Evolutionary conservation across 805 yeast species (phyloP).

Genomic region (Komagataella pastoris): DNA sequence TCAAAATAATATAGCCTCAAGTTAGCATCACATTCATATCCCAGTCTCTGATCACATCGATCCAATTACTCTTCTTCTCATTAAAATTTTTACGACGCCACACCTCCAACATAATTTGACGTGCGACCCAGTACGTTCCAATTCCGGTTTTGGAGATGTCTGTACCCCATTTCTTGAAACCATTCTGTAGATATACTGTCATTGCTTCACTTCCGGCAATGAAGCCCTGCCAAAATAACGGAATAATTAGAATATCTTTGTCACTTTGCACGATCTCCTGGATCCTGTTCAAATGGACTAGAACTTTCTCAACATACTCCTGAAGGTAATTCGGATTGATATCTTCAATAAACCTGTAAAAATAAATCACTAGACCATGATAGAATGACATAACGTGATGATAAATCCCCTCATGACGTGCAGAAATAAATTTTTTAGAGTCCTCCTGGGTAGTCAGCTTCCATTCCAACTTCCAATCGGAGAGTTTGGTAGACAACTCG

Average conservation of each 20-base stretch:
- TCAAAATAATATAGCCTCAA: slow-evolving; percentile 10
- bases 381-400: slow-evolving; percentile 76
- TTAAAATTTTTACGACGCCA: slow-evolving; percentile 62
- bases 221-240: slow-evolving; percentile 82
- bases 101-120: slow-evolving; percentile 76
- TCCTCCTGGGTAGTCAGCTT: slow-evolving; percentile 25
- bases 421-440: slow-evolving; percentile 25
- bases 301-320: slow-evolving; percentile 42
- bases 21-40: slow-evolving; percentile 71
- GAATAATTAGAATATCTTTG: slow-evolving; percentile 49
- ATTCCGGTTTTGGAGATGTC: slow-evolving; percentile 43
- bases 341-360: slow-evolving; percentile 47
- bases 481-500: slow-evolving; percentile 34
- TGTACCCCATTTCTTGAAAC: slow-evolving; percentile 66
- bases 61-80: slow-evolving; percentile 58
- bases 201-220: slow-evolving; percentile 77
- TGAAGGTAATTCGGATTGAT: slow-evolving; percentile 46
- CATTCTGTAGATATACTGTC: slow-evolving; percentile 40
- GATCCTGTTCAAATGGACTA: slow-evolving; percentile 50
- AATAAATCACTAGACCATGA: slow-evolving; percentile 59
- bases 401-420: slow-evolving; percentile 58
- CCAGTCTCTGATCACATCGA: slow-evolving; percentile 70
- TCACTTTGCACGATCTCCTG: slow-evolving; percentile 36
- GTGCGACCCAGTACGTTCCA: slow-evolving; percentile 79
- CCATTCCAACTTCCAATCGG: slow-evolving; percentile 72